phyloP scores from a whole-genome alignment of 2,329 filamentous ascomycete species.

The Didymella exigua region DNA sequence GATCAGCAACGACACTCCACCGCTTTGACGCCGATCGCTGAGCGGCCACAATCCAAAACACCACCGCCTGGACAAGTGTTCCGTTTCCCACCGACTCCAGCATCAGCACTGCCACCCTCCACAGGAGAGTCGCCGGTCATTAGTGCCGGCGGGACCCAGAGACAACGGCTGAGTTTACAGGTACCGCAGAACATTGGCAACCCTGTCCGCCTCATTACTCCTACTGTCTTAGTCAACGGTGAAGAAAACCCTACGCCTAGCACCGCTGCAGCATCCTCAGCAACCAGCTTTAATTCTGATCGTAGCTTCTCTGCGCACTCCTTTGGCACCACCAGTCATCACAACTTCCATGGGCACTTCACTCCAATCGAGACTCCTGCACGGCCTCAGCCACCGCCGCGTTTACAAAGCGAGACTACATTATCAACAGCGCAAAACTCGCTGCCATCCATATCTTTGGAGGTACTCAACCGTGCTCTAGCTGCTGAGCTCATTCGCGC shows the following conservation, averaged over 20 bases:
- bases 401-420: slow-evolving; percentile 1
- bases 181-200: slow-evolving; percentile 67
- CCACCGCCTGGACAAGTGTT: slow-evolving; percentile 44
- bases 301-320: slow-evolving; percentile 25
- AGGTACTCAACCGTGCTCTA: slow-evolving; percentile 53
- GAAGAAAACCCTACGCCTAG: slow-evolving; percentile 43
- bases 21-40: slow-evolving; percentile 51
- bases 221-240: slow-evolving; percentile 61
- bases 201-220: slow-evolving; percentile 67
- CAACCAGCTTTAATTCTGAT: slow-evolving; percentile 26
- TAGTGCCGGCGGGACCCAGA: slow-evolving; percentile 15
- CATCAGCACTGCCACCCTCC: slow-evolving; percentile 39
- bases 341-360: slow-evolving; percentile 31
- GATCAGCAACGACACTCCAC: slow-evolving; percentile 52
- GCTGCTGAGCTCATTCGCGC: slow-evolving; percentile 56
- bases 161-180: slow-evolving; percentile 63
- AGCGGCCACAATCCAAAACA: slow-evolving; percentile 51
- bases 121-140: slow-evolving; percentile 17
- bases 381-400: slow-evolving; percentile 23
- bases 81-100: slow-evolving; percentile 48
- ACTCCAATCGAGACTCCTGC: slow-evolving; percentile 41
- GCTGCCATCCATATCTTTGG: slow-evolving; percentile 38
- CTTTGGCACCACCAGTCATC: slow-evolving; percentile 26
- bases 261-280: slow-evolving; percentile 31
- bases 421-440: not conserved